Evolutionary conservation across 1,139 yeast genomes (phyloP).

Genomic region (Wickerhamomyces sp.): DNA sequence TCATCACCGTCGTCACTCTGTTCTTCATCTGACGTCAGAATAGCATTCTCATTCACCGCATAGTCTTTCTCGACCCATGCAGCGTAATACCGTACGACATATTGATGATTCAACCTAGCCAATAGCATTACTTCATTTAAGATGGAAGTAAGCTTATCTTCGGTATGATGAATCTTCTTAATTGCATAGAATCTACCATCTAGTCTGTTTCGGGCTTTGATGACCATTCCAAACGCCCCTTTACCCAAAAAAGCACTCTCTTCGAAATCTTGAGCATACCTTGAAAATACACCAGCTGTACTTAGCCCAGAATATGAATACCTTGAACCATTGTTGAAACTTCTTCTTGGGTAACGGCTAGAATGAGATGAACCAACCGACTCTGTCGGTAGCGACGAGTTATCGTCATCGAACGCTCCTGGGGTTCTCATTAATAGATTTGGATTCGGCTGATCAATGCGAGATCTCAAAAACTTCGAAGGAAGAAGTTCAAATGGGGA

Average conservation of each 20-base stretch:
- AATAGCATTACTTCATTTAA: slow-evolving; percentile 87
- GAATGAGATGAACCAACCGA: slow-evolving; percentile 22
- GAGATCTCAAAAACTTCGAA: slow-evolving; percentile 72
- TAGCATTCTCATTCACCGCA: slow-evolving; percentile 27
- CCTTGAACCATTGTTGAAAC: slow-evolving; percentile 34
- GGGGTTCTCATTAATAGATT: slow-evolving; percentile 15
- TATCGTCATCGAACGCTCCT: slow-evolving; percentile 10
- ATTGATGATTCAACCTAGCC: slow-evolving; percentile 90
- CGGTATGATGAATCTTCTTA: slow-evolving; percentile 81
- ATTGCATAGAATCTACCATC: slow-evolving; percentile 96
- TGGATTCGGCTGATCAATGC: slow-evolving; percentile 37
- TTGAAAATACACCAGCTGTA: slow-evolving; percentile 33
- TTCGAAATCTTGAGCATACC: slow-evolving; percentile 82
- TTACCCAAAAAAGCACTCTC: slow-evolving; percentile 89
- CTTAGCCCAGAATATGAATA: slow-evolving; percentile 28
- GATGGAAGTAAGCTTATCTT: slow-evolving; percentile 72
- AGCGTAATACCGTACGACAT: slow-evolving; percentile 92
- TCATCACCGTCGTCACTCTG: slow-evolving; percentile 24
- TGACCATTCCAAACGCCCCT: slow-evolving; percentile 98
- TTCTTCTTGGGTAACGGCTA: slow-evolving; percentile 30
- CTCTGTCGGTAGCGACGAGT: slow-evolving; percentile 12
- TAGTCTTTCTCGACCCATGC: slow-evolving; percentile 89
- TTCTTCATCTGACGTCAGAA: slow-evolving; percentile 28
- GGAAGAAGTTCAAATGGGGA: slow-evolving; percentile 83
- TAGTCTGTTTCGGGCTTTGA: slow-evolving; percentile 84